Conservation (phyloP, 2,329 filamentous ascomycete species). For the Ascosphaera acerosa region DNA sequence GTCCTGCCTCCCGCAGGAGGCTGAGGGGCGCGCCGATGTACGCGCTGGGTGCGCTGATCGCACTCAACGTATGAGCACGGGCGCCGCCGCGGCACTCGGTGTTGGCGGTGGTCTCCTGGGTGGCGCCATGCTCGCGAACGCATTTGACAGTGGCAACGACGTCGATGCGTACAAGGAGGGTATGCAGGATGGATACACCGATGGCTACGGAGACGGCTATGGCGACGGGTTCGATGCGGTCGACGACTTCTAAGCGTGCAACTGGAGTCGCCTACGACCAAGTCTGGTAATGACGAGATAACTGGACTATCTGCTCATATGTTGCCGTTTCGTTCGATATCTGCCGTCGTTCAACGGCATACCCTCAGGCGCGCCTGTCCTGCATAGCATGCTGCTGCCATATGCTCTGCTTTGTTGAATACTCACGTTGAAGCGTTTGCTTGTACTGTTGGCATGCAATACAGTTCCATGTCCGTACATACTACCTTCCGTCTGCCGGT, state of each 20-base stretch:
- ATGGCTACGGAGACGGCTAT: conserved; percentile 8
- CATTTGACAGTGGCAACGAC: conserved; percentile 34
- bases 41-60: no score
- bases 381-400: no score
- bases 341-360: no score
- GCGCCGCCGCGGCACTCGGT: conserved; percentile 49
- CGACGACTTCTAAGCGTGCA: background rate
- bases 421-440: no score
- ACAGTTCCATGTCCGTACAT: no score
- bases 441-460: no score
- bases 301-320: conserved; percentile 1
- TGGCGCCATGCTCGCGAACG: conserved; percentile 43
- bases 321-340: background rate
- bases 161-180: conserved; percentile 10
- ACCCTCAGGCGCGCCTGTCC: no score
- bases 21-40: no score
- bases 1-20: conserved; percentile 57
- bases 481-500: no score
- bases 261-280: background rate
- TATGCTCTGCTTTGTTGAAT: no score
- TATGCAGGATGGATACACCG: conserved; percentile 8
- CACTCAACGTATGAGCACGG: conserved; percentile 2
- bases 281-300: background rate
- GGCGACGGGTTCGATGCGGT: conserved; percentile 3
- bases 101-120: conserved; percentile 60